Base-by-base conservation (phyloP, 257 asterid species). In the Solanum sejunctum region DNA sequence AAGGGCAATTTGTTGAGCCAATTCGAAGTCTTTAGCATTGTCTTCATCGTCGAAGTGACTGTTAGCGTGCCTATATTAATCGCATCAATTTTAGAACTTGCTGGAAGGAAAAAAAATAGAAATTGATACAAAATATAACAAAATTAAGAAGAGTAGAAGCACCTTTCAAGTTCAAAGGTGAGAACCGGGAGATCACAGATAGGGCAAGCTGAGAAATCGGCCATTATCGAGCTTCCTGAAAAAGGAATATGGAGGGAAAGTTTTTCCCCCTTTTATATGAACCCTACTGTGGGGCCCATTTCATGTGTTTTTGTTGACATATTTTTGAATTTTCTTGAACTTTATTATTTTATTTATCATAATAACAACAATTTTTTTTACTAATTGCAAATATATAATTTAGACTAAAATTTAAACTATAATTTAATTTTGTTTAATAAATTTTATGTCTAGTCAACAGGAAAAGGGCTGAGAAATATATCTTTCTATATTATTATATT, bases 41-140 rank as follows among this genome's bases (percentile, higher is more conserved):
- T 88, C 91, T 28, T 90, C 91, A 58, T 90, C 91, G 12, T 83
- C 88, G 56, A 90, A 88, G 45, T 90, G 92, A 85, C 85, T 83
- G 47, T 87, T 84, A 21, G 86, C 92, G 84, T 90, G 92, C 78
- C 92, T 90, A 80, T 80, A 71, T 39, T 7, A 64, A 61, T 84
- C n/a, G 16, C 28, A 56, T 36, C 16, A 55, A 13, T 80, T 36
- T n/a, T 32, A 21, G 54, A 83, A 23, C 49, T 52, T 64, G 21
- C 47, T 83, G 57, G 64, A 47, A 82, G 16, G 45, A 45, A 83
- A 60, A 60, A 64, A 21, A 21, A 21, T 26, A 66, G 55, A 66
- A 47, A 45, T 47, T 17, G 54, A 66, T 11, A 15, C 17, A 41
- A 13, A 41, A 67, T 5, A 8, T 3, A 32, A 28, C 18, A 63